Conservation (phyloP, 2,329 filamentous ascomycete genomes). For the Diplodia corticola region DNA sequence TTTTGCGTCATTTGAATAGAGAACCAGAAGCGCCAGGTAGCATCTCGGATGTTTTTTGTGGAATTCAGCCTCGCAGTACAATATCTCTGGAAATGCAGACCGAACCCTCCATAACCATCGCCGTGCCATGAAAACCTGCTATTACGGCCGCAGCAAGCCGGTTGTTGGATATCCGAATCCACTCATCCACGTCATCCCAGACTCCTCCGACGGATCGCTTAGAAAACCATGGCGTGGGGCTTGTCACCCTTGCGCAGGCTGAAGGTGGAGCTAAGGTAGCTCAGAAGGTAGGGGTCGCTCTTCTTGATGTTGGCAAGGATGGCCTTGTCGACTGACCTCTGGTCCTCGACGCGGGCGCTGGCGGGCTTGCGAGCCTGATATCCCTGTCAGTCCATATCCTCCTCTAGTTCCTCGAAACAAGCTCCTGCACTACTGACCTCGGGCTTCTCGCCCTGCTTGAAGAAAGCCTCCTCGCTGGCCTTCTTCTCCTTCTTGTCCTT, state of each 20-base stretch:
- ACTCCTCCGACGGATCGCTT: constrained; percentile 43
- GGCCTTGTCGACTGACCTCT: constrained; percentile 98
- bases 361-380: constrained; percentile 90
- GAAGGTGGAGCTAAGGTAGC: constrained; percentile 95
- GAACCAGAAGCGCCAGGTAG: constrained; percentile 24
- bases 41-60: constrained; percentile 30
- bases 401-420: background rate
- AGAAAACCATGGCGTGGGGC: constrained; percentile 99
- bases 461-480: constrained; percentile 97
- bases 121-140: constrained; percentile 36
- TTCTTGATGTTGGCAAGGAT: constrained; percentile 97
- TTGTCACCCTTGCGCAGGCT: constrained; percentile 98
- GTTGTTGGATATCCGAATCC: constrained; percentile 43
- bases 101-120: constrained; percentile 41
- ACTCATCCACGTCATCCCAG: constrained; percentile 22
- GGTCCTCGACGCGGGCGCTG: constrained; percentile 90
- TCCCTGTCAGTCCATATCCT: constrained; percentile 27
- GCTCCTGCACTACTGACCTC: constrained; percentile 64
- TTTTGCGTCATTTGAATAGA: constrained; percentile 22
- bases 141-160: constrained; percentile 43
- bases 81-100: constrained; percentile 43
- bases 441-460: constrained; percentile 98
- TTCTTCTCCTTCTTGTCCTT: constrained; percentile 94
- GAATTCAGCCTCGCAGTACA: constrained; percentile 45
- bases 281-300: constrained; percentile 79